Conservation (phyloP, 106 monocot genomes). For the Gastrodia elata region DNA sequence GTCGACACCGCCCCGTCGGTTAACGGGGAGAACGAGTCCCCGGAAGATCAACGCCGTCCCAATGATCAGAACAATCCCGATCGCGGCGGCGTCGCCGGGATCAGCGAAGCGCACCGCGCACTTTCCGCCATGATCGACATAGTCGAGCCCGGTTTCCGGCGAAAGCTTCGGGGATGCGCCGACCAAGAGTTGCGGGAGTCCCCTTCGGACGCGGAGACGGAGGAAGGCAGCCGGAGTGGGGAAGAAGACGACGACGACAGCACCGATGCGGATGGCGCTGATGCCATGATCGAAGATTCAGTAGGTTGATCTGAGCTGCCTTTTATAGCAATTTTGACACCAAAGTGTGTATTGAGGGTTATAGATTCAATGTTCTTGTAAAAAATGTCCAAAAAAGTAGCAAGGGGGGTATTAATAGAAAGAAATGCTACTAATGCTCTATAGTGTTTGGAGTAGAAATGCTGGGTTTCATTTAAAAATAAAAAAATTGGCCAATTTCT, state of each 20-base stretch:
- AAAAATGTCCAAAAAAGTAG: too few species aligned
- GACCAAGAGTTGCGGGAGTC: slow-evolving; percentile 17
- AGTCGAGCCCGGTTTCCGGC: slow-evolving; percentile 55
- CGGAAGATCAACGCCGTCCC: slow-evolving; percentile 14
- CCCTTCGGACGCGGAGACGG: slow-evolving; percentile 80
- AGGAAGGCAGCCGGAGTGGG: slow-evolving; percentile 30
- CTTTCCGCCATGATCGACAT: slow-evolving; percentile 59
- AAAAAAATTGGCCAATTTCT: too few species aligned
- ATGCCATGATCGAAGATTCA: slow-evolving; percentile 59
- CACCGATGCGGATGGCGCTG: slow-evolving; percentile 14
- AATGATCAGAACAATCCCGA: slow-evolving; percentile 37
- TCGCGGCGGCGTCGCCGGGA: slow-evolving; percentile 2
- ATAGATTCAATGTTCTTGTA: too few species aligned
- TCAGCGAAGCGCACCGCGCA: slow-evolving; percentile 28
- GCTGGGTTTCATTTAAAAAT: too few species aligned
- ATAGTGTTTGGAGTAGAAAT: too few species aligned
- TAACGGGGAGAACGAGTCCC: slow-evolving; percentile 53
- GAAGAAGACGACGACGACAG: slow-evolving; percentile 2
- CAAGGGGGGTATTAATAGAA: too few species aligned
- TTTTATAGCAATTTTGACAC: not conserved
- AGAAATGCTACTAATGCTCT: too few species aligned
- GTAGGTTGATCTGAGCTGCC: slow-evolving; percentile 29
- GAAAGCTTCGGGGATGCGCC: slow-evolving; percentile 16
- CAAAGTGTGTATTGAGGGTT: too few species aligned
- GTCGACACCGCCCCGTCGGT: slow-evolving; percentile 59